phyloP scores from a whole-genome alignment of 495 filamentous ascomycete species.

The Cryomyces minteri region DNA sequence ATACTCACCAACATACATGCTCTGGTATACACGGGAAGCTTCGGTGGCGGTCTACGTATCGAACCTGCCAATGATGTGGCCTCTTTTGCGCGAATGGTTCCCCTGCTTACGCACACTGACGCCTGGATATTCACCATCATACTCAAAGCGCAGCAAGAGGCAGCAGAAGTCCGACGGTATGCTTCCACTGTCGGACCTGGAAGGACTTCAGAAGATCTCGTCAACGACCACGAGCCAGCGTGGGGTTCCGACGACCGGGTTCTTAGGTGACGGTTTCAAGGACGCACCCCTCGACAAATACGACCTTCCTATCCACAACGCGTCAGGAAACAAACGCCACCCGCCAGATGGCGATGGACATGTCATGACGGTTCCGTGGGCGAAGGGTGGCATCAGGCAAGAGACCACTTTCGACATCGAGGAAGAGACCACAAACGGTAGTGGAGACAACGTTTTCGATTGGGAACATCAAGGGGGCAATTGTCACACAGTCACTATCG shows the following conservation, averaged over 20 bases:
- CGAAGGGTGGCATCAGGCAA: neutral
- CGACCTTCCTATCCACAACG: neutral
- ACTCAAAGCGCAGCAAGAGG: neutral
- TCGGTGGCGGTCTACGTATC: slow-evolving; percentile 11
- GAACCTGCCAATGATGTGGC: slow-evolving; percentile 13
- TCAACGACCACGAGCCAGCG: neutral
- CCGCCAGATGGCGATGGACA: neutral
- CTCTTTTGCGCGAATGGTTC: slow-evolving; percentile 2
- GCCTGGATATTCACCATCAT: neutral
- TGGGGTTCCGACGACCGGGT: neutral
- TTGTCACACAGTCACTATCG: neutral
- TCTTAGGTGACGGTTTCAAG: neutral
- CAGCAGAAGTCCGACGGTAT: neutral
- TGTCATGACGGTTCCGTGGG: neutral
- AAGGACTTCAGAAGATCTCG: neutral
- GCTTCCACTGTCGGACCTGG: neutral
- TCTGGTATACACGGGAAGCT: slow-evolving; percentile 13
- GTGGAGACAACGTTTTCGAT: neutral
- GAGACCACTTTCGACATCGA: neutral
- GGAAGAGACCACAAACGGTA: neutral
- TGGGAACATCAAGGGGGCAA: neutral
- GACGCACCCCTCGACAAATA: neutral
- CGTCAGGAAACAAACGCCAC: neutral
- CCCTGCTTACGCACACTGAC: neutral
- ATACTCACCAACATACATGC: slow-evolving; percentile 10